Conservation (phyloP, 805 yeast genomes). For the Pichia deserticola region DNA sequence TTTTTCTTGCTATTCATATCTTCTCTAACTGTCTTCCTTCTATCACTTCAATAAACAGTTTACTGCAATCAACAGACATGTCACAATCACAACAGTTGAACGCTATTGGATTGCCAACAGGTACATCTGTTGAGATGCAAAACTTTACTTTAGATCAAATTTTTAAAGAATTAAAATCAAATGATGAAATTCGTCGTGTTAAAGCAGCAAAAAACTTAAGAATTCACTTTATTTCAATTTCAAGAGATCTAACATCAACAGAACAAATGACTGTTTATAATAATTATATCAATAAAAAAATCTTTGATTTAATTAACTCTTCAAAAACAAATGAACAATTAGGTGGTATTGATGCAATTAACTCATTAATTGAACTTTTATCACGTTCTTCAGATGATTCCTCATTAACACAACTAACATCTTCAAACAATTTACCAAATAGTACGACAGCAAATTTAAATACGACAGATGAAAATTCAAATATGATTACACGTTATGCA, state of each 20-base stretch:
- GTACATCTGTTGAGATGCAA: slow-evolving; percentile 15
- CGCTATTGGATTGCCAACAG: slow-evolving; percentile 3
- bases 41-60: neutral
- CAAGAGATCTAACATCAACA: slow-evolving; percentile 65
- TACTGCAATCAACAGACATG: neutral
- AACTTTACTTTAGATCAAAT: slow-evolving; percentile 43
- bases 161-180: slow-evolving; percentile 41
- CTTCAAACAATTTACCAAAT: slow-evolving; percentile 14
- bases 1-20: too few relatives aligned
- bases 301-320: slow-evolving; percentile 77
- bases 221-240: slow-evolving; percentile 59
- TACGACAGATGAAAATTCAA: slow-evolving; percentile 63
- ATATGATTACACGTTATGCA: slow-evolving; percentile 85
- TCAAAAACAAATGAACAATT: slow-evolving; percentile 63
- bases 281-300: slow-evolving; percentile 78
- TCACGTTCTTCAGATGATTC: slow-evolving; percentile 43
- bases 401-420: slow-evolving; percentile 30
- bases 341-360: slow-evolving; percentile 90
- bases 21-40: too few relatives aligned
- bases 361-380: slow-evolving; percentile 77
- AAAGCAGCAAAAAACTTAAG: slow-evolving; percentile 66
- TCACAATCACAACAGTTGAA: slow-evolving; percentile 5
- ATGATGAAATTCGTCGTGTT: slow-evolving; percentile 35
- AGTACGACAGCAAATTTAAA: neutral
- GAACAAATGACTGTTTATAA: slow-evolving; percentile 78